Percentiles rank a stretch among this genome's conserved stretches.
Conservation (phyloP, 2,329 filamentous ascomycete species). For the Endocalyx cinctus region DNA sequence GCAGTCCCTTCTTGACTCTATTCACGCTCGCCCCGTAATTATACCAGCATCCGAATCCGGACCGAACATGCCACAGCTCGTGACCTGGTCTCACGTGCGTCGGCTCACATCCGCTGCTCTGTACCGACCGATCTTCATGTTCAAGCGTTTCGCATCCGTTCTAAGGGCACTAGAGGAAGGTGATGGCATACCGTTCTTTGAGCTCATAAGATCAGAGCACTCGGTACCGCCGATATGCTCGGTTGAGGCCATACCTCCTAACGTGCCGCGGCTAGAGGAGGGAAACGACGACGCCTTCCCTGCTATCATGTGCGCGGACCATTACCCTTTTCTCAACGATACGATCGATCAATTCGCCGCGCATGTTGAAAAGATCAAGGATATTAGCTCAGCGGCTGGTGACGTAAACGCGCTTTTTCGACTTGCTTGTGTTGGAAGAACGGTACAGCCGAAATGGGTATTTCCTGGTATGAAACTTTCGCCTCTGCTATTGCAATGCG, state of each 20-base stretch:
- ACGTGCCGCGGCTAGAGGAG: constrained; percentile 25
- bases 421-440: constrained; percentile 29
- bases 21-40: constrained; percentile 41
- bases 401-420: constrained; percentile 36
- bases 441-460: constrained; percentile 24
- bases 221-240: constrained; percentile 23
- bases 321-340: constrained; percentile 22
- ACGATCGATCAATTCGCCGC: constrained; percentile 30
- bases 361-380: constrained; percentile 28
- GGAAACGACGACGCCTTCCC: constrained; percentile 38
- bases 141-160: constrained; percentile 37
- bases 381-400: constrained; percentile 38
- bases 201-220: constrained; percentile 19
- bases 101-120: constrained; percentile 36
- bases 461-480: constrained; percentile 9
- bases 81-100: constrained; percentile 46
- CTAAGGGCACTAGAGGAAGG: constrained; percentile 39
- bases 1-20: constrained; percentile 31
- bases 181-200: constrained; percentile 40
- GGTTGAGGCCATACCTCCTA: constrained; percentile 25
- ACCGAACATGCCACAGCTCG: constrained; percentile 40
- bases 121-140: constrained; percentile 40
- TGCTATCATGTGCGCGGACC: constrained; percentile 43
- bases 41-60: constrained; percentile 27
- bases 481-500: no score